Evolutionary conservation across 305 asterid genomes (phyloP).

Genomic region (Ajuga reptans): DNA sequence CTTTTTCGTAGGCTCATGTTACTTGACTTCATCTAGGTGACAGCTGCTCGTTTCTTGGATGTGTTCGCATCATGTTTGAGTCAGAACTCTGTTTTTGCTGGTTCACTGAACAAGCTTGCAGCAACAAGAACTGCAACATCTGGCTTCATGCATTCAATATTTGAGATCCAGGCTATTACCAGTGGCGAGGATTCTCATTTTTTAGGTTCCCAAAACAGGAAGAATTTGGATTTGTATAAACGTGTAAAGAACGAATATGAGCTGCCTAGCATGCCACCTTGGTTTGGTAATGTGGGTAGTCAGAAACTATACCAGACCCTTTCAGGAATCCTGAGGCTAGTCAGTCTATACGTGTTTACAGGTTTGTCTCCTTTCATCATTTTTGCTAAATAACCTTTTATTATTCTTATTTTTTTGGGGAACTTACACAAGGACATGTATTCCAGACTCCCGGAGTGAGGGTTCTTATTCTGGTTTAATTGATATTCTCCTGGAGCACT

Average conservation of each 20-base stretch:
- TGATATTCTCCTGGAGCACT: slow-evolving; percentile 72
- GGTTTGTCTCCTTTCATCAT: slow-evolving; percentile 36
- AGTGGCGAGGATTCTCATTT: slow-evolving; percentile 27
- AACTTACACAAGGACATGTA: slow-evolving; percentile 19
- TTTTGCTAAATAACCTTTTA: slow-evolving; percentile 15
- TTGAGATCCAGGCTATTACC: slow-evolving; percentile 59
- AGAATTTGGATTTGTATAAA: slow-evolving; percentile 25
- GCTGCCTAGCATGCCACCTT: slow-evolving; percentile 90
- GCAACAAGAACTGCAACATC: slow-evolving; percentile 48
- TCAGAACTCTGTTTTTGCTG: slow-evolving; percentile 76
- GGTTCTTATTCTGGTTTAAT: slow-evolving; percentile 60
- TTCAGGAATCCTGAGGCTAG: slow-evolving; percentile 75
- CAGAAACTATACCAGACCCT: slow-evolving; percentile 69
- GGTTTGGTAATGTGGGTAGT: slow-evolving; percentile 65
- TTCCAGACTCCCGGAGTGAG: slow-evolving; percentile 51
- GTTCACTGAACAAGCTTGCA: slow-evolving; percentile 72
- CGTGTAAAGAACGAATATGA: slow-evolving; percentile 40
- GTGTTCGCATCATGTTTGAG: slow-evolving; percentile 75
- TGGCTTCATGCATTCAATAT: slow-evolving; percentile 76
- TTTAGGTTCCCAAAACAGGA: slow-evolving; percentile 38
- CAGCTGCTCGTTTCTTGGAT: slow-evolving; percentile 79
- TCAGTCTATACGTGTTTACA: slow-evolving; percentile 61
- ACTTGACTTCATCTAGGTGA: slow-evolving; percentile 44
- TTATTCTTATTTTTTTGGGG: slow-evolving; percentile 1
- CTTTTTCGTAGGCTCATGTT: neutral